Percentiles rank a stretch among this genome's conserved stretches.
Evolutionary conservation across 2,329 filamentous ascomycete species (phyloP).

Genomic region (Calcarisporium arbuscula): DNA sequence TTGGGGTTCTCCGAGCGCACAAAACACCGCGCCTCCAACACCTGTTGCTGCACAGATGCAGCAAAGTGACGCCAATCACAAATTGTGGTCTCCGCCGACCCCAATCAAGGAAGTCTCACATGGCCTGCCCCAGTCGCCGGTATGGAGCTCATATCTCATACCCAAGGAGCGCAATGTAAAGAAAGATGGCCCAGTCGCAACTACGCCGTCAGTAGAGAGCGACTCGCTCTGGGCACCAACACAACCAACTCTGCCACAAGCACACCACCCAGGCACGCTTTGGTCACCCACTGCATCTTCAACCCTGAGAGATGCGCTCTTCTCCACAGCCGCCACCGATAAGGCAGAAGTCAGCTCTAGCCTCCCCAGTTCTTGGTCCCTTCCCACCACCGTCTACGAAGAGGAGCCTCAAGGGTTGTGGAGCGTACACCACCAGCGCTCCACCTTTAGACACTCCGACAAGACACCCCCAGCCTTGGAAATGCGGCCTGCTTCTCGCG

Average conservation of each 20-base stretch:
- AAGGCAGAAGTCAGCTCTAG: too few relatives aligned
- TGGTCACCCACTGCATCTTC: background rate
- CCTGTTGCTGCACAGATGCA: background rate
- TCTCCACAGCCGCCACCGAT: too few relatives aligned
- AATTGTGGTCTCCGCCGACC: constrained; percentile 1
- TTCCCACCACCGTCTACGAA: too few relatives aligned
- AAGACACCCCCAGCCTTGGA: too few relatives aligned
- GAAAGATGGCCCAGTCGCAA: constrained; percentile 12
- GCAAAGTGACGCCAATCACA: background rate
- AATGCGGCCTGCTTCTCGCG: too few relatives aligned
- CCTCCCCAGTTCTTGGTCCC: too few relatives aligned
- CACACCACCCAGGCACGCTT: constrained; percentile 3
- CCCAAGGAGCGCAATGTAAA: background rate
- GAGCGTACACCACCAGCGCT: too few relatives aligned
- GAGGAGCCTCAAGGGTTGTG: too few relatives aligned
- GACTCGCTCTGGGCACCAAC: constrained; percentile 27
- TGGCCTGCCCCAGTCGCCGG: constrained; percentile 4
- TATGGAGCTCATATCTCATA: constrained; percentile 4
- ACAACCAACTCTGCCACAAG: background rate
- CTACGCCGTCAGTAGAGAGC: constrained; percentile 28
- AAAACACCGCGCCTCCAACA: background rate
- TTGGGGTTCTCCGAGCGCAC: constrained; percentile 1
- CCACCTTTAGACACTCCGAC: too few relatives aligned
- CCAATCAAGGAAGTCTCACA: background rate
- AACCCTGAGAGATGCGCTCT: too few relatives aligned